Evolutionary conservation across 2,329 filamentous ascomycete species (phyloP), one percentile per base, ranked within the genome.

Genomic region (Cryphonectria carpinicola): DNA sequence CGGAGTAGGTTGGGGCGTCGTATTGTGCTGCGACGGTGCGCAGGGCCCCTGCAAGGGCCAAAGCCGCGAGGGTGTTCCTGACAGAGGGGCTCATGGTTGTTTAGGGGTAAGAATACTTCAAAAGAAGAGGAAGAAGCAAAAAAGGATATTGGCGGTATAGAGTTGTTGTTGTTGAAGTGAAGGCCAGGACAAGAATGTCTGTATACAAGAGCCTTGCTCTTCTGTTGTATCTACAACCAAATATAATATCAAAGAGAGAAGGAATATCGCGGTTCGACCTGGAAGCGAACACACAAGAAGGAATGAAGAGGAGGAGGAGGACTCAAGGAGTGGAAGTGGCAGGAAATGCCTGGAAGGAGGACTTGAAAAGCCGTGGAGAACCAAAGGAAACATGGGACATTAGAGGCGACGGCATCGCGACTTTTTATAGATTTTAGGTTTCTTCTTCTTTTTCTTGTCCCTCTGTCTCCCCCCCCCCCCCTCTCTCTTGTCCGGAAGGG

Each of bases 1-100:
- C 84, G 7, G 77, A 69, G 68, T 84, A 80, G 28, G 72, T 74
- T 0, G 84, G 85, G 0, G 80, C 52, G 39, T 64, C 61, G 54
- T 67, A 35, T 19, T 67, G 39, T 39, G 43, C 56, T 25, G 56
- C 39, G 8, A 49, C 65, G 11, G 52, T 61, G 28, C 37, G 35
- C 37, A 66, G 37, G 17, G 65, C 14, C 25, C 41, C 32, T 22
- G 49, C 14, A 19, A 66, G 19, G 64, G 49, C 39, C 65, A 67
- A 32, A n/a, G 65, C 52, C 54, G 65, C 41, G 39, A 67, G 35
- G 28, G 17, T 49, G 28, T 46, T 37, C 56, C 25, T 60, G 3
- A 32, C 2, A 4, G 37, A 61, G 17, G n/a, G 13, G n/a, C 25
- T 61, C 39, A 60, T 61, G 25, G 13, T 46, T 28, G 32, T n/a